Conservation (phyloP, 148 eudicot species). For the Nepenthes gracilis region DNA sequence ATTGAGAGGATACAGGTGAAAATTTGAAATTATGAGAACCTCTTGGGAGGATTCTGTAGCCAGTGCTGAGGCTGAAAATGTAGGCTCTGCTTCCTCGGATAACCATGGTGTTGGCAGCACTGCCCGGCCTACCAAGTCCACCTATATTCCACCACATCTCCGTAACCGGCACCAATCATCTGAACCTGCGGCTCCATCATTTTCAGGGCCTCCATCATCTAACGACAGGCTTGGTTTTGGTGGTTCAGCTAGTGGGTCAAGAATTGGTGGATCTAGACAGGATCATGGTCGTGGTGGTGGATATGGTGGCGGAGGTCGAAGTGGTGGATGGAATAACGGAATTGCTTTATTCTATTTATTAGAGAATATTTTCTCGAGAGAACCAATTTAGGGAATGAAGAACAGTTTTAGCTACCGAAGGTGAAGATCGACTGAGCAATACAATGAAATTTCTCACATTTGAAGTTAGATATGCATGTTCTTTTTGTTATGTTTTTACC, state of each 20-base stretch:
- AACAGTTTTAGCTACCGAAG: too few relatives aligned
- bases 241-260: conserved; percentile 30
- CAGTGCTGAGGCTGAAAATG: conserved; percentile 26
- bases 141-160: conserved; percentile 78
- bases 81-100: conserved; percentile 11
- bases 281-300: conserved; percentile 31
- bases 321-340: conserved; percentile 42
- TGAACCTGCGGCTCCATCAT: conserved; percentile 10
- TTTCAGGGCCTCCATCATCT: conserved; percentile 6
- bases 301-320: conserved; percentile 31
- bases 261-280: conserved; percentile 24
- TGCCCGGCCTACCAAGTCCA: conserved; percentile 31
- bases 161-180: conserved; percentile 26
- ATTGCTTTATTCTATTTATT: too few relatives aligned
- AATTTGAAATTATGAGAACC: conserved; percentile 26
- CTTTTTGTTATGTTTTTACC: too few relatives aligned
- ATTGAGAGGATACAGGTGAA: neutral
- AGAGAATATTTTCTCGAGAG: too few relatives aligned
- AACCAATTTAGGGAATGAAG: too few relatives aligned
- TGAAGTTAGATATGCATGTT: too few relatives aligned
- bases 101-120: conserved; percentile 15
- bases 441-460: too few relatives aligned
- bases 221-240: conserved; percentile 25
- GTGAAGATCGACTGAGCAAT: too few relatives aligned
- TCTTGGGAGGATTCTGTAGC: conserved; percentile 64